A percentile compares a stretch with the other conserved stretches of the same genome.
phyloP scores from a whole-genome alignment of 176 grass and related monocot genomes.

The Oryza punctata region DNA sequence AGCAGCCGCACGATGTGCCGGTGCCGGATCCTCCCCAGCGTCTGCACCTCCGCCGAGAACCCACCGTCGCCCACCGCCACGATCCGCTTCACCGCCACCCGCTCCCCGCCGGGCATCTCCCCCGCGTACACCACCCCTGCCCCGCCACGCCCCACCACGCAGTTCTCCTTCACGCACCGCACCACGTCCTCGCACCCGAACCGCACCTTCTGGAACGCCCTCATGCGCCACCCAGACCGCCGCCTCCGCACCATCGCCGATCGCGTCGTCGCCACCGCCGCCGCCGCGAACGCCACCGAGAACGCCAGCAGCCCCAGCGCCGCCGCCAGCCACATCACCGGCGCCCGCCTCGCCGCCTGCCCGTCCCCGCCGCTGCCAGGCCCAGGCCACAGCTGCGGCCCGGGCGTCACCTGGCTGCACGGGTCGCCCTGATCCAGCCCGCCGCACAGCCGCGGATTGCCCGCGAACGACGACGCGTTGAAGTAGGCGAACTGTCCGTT shows the following conservation, averaged over 20 bases:
- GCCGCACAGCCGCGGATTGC: slow-evolving; percentile 62
- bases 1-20: slow-evolving; percentile 76
- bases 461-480: slow-evolving; percentile 61
- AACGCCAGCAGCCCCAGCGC: slow-evolving; percentile 66
- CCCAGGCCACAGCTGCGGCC: slow-evolving; percentile 6
- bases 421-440: slow-evolving; percentile 39
- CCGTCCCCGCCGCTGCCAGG: neutral
- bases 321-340: slow-evolving; percentile 24
- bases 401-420: slow-evolving; percentile 43
- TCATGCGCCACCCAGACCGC: slow-evolving; percentile 52
- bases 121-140: slow-evolving; percentile 79
- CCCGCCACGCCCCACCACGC: slow-evolving; percentile 69
- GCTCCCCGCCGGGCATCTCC: slow-evolving; percentile 60
- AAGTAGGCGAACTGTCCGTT: slow-evolving; percentile 77
- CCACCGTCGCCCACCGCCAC: slow-evolving; percentile 55
- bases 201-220: slow-evolving; percentile 77
- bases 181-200: slow-evolving; percentile 71
- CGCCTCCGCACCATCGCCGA: slow-evolving; percentile 54
- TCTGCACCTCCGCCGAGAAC: slow-evolving; percentile 77
- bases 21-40: slow-evolving; percentile 75
- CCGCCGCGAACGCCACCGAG: slow-evolving; percentile 64
- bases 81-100: slow-evolving; percentile 73
- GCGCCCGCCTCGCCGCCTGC: no score
- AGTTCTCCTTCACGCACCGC: slow-evolving; percentile 70
- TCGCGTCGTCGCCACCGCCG: slow-evolving; percentile 59